Conservation (phyloP, 768 basidiomycete genomes). For the Aureoboletus auriporus region DNA sequence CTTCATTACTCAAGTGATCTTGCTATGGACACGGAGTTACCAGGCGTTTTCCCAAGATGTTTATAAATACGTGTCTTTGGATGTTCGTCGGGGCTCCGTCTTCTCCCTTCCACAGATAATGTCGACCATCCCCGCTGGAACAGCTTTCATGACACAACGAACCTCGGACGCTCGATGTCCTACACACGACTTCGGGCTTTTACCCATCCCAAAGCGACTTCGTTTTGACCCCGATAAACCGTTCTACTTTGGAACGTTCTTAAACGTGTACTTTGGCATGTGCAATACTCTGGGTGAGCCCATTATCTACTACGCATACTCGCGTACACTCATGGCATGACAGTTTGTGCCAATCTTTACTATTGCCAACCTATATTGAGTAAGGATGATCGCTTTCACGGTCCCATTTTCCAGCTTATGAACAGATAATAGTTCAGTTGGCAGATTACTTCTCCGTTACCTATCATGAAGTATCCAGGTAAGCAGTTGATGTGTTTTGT, state of each 20-base stretch:
- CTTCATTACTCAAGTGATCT: neutral
- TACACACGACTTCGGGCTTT: slow-evolving; percentile 46
- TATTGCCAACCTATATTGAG: slow-evolving; percentile 80
- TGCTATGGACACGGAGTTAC: neutral
- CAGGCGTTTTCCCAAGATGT: neutral
- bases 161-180: neutral
- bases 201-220: slow-evolving; percentile 55
- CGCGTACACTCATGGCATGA: neutral
- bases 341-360: slow-evolving; percentile 63
- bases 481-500: neutral
- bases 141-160: neutral
- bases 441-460: slow-evolving; percentile 34
- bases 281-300: slow-evolving; percentile 43
- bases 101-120: slow-evolving; percentile 1
- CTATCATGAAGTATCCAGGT: slow-evolving; percentile 31
- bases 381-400: slow-evolving; percentile 26
- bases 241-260: slow-evolving; percentile 43
- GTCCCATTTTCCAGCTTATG: neutral
- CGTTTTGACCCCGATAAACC: slow-evolving; percentile 48
- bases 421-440: slow-evolving; percentile 22
- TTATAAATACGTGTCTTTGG: slow-evolving; percentile 2
- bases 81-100: neutral
- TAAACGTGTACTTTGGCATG: slow-evolving; percentile 60
- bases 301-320: neutral
- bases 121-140: neutral